Conservation (phyloP, 2,329 filamentous ascomycete genomes). For the Fusarium albidum region DNA sequence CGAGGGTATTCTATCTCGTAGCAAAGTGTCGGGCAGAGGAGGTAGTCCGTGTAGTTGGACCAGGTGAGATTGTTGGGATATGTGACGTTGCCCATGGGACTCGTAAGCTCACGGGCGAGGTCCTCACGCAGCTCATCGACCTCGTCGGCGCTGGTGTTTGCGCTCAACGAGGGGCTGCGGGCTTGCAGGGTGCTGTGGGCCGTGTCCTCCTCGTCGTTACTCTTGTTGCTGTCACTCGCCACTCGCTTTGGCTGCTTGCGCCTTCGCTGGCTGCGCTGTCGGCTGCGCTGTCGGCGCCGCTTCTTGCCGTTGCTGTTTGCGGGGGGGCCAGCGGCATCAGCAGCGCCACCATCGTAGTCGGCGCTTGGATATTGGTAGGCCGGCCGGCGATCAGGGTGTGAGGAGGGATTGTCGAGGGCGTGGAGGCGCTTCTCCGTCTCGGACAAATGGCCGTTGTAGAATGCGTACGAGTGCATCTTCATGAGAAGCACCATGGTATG, state of each 20-base stretch:
- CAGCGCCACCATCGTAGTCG: conserved; percentile 54
- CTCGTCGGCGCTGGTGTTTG: conserved; percentile 50
- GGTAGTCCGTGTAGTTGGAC: conserved; percentile 83
- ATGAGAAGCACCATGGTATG: conserved; percentile 93
- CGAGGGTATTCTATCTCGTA: conserved; percentile 98
- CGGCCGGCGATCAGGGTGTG: conserved; percentile 68
- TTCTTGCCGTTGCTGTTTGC: conserved; percentile 32
- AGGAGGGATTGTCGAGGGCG: conserved; percentile 77
- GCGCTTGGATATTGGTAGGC: conserved; percentile 79
- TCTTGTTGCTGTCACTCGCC: conserved; percentile 32
- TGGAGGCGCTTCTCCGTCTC: conserved; percentile 84
- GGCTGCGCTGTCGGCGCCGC: conserved; percentile 32
- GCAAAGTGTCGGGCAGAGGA: conserved; percentile 93
- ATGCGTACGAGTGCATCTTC: conserved; percentile 99
- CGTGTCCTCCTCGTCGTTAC: conserved; percentile 40
- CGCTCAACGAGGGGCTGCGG: conserved; percentile 30
- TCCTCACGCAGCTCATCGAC: conserved; percentile 81
- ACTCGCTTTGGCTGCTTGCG: conserved; percentile 22
- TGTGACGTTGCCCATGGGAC: conserved; percentile 85
- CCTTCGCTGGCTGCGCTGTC: conserved; percentile 30
- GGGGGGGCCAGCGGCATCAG: conserved; percentile 38
- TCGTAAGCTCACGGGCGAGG: conserved; percentile 89
- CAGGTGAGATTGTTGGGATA: conserved; percentile 90
- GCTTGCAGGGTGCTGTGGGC: not conserved
- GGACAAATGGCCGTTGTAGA: conserved; percentile 95